Evolutionary conservation across 306 rosid genomes (phyloP), one percentile per base, ranked within the genome.

Genomic region (Luffa acutangula): DNA sequence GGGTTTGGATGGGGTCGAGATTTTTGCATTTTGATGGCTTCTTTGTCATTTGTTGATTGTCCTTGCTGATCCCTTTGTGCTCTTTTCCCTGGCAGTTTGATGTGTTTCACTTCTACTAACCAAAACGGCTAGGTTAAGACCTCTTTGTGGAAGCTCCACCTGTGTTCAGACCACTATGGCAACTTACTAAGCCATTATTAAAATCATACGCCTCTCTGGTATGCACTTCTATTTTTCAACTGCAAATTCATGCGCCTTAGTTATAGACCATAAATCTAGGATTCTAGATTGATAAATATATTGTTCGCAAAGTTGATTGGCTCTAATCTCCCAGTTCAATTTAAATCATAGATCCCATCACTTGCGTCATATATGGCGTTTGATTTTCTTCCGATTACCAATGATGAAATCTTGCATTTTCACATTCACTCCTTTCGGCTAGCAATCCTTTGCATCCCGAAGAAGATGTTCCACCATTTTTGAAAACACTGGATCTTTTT

Each of bases 121-220:
- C 97, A 6, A 93, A 84, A 85, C 85, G 97, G 48, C 77, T 95
- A 86, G 89, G 84, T 63, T 82, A 95, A 89, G 96, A 93, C 59
- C 87, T 95, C 81, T 93, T 93, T 65, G 94, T 95, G 81, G 98
- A 88, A 64, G 94, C 99, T 82, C 97, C 97, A 51, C 82, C 91
- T 78, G 90, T 93, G 80, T 95, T 93, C 87, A 83, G 86, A 87
- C 99, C 99, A 59, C 81, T 95, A 74, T 95, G 99, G 99, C 91
- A 77, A 83, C 83, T 93, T 59, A 84, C 83, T 81, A 95, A 89
- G 80, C 99, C 99, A 39, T 70, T 93, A 84, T 45, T 95, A 77
- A 95, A 91, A 79, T 89, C 96, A 31, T 91, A 95, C 82, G 88
- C 93, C 84, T 95, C 96, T 49, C 73, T 93, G 96, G 99, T 95